phyloP scores from a whole-genome alignment of 148 eudicot species.

The Nepenthes gracilis region DNA sequence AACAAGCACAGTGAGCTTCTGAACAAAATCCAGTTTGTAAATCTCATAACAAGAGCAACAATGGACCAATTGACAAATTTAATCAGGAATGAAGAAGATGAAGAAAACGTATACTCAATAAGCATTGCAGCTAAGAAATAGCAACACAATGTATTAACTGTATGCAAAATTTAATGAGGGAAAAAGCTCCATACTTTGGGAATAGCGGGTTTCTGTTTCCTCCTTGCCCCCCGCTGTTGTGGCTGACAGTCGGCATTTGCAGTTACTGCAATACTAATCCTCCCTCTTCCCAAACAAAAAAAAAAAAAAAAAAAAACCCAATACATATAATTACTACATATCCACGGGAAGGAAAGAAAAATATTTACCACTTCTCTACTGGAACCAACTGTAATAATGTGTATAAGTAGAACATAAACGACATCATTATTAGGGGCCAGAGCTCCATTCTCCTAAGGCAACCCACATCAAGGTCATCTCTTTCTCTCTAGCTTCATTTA shows the following conservation, averaged over 20 bases:
- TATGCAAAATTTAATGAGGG: not conserved
- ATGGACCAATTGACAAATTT: too few species aligned
- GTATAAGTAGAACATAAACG: too few species aligned
- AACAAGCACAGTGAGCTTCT: too few species aligned
- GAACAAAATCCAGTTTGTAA: too few species aligned
- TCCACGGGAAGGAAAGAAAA: not conserved
- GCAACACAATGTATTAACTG: not conserved
- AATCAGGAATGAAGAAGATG: too few species aligned
- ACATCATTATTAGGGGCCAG: too few species aligned
- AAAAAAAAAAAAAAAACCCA: not conserved
- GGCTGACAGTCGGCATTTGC: conserved; percentile 29
- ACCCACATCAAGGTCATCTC: too few species aligned
- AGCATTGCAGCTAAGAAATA: not conserved
- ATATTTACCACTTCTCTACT: not conserved
- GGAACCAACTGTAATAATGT: too few species aligned
- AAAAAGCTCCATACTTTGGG: conserved; percentile 54
- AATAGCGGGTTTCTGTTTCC: conserved; percentile 66
- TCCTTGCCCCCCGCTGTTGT: conserved; percentile 35
- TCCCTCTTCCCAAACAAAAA: conserved; percentile 45
- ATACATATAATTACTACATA: not conserved
- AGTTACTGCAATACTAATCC: conserved; percentile 67
- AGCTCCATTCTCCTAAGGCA: too few species aligned
- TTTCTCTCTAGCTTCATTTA: too few species aligned
- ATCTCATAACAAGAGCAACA: too few species aligned
- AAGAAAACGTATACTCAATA: not conserved